Evolutionary conservation across 148 eudicot species (phyloP).

Genomic region (Rheum nobile): DNA sequence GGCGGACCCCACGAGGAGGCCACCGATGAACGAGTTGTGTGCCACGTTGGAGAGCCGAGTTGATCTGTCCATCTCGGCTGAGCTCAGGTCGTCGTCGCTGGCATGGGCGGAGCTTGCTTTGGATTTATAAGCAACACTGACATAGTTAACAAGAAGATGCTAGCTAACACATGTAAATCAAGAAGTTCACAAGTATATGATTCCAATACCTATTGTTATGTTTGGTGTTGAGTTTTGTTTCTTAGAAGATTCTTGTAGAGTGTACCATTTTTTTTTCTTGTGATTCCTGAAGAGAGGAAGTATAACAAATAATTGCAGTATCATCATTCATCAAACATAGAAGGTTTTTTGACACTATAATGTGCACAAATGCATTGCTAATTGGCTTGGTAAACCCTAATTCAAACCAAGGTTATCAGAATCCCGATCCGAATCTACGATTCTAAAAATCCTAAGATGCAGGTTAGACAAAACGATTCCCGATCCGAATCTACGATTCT

Average conservation of each 20-base stretch:
- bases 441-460: too few species aligned
- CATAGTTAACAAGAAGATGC: slow-evolving; percentile 2
- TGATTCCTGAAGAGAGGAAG: not conserved
- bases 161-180: slow-evolving; percentile 4
- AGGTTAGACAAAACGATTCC: too few species aligned
- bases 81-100: slow-evolving; percentile 68
- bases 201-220: not conserved
- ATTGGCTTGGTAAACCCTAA: too few species aligned
- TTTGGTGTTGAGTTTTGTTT: slow-evolving; percentile 1
- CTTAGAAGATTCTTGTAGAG: not conserved
- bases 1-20: slow-evolving; percentile 30
- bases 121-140: slow-evolving; percentile 20
- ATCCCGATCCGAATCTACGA: too few species aligned
- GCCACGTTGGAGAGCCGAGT: slow-evolving; percentile 47
- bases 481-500: too few species aligned
- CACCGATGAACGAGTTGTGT: slow-evolving; percentile 53
- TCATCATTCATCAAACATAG: too few species aligned
- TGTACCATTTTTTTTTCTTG: not conserved
- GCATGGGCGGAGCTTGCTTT: slow-evolving; percentile 97
- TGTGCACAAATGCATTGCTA: too few species aligned
- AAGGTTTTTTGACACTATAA: too few species aligned
- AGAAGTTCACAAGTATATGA: not conserved
- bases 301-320: not conserved
- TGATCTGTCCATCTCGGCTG: slow-evolving; percentile 60
- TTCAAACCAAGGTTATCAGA: too few species aligned